Evolutionary conservation across 192 early-diverging fungal species (phyloP).

Genomic region (Coemansia interrupta): DNA sequence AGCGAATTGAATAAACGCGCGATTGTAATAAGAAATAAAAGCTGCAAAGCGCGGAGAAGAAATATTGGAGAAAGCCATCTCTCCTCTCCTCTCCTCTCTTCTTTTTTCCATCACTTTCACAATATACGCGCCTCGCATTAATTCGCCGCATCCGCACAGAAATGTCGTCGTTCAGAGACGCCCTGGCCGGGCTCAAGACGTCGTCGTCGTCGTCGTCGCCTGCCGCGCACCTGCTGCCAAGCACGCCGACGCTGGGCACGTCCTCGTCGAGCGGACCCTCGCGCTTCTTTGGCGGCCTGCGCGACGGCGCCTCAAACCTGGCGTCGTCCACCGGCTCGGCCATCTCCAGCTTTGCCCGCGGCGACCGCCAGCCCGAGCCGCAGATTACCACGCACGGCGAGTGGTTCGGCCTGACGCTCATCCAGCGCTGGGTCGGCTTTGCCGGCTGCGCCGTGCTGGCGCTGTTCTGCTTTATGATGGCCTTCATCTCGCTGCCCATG

Average conservation of each 20-base stretch:
- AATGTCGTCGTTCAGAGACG: slow-evolving; percentile 50
- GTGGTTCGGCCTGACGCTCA: slow-evolving; percentile 53
- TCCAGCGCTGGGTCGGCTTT: slow-evolving; percentile 54
- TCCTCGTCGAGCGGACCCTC: slow-evolving; percentile 10
- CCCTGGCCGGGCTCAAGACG: slow-evolving; percentile 49
- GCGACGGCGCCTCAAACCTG: slow-evolving; percentile 44
- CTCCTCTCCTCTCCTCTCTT: slow-evolving; percentile 1
- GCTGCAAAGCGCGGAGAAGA: not conserved
- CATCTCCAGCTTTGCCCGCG: slow-evolving; percentile 21
- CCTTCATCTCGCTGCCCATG: slow-evolving; percentile 62
- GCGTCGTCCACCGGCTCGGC: slow-evolving; percentile 35
- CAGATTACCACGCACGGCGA: slow-evolving; percentile 30
- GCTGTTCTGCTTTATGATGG: slow-evolving; percentile 54
- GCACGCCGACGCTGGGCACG: slow-evolving; percentile 17
- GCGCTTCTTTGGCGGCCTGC: slow-evolving; percentile 43
- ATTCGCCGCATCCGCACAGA: not conserved
- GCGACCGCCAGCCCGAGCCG: slow-evolving; percentile 14
- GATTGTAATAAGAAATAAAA: not conserved
- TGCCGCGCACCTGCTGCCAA: slow-evolving; percentile 33
- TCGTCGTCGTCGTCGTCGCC: slow-evolving; percentile 34
- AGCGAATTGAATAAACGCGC: not conserved
- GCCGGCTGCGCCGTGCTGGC: slow-evolving; percentile 47
- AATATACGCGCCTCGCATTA: not conserved
- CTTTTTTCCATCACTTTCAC: not conserved
- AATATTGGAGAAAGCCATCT: too few species aligned